Evolutionary conservation across 306 rosid genomes (phyloP).

Genomic region (Rubus idaeus): DNA sequence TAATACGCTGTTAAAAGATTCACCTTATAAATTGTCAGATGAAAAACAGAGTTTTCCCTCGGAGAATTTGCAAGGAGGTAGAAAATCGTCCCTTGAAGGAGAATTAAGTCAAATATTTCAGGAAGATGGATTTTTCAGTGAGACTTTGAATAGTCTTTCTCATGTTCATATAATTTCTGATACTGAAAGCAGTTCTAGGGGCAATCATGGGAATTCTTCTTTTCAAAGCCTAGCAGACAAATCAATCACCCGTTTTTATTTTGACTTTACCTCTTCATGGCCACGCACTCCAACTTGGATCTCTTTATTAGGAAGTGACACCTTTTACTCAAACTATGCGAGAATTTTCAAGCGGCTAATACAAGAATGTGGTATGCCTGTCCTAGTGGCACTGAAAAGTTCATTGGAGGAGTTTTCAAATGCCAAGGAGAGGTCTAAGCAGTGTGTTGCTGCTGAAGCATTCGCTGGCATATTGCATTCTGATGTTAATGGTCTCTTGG

Average conservation of each 20-base stretch:
- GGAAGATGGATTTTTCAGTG: conserved; percentile 90
- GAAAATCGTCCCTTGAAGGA: conserved; percentile 83
- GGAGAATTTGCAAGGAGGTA: conserved; percentile 46
- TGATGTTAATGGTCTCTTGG: conserved; percentile 77
- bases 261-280: conserved; percentile 96
- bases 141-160: conserved; percentile 91
- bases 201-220: conserved; percentile 74
- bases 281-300: conserved; percentile 99
- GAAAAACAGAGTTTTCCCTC: conserved; percentile 41
- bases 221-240: conserved; percentile 97
- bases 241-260: conserved; percentile 90
- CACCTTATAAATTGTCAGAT: conserved; percentile 79
- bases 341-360: conserved; percentile 89
- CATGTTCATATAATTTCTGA: conserved; percentile 89
- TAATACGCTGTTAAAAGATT: conserved; percentile 87
- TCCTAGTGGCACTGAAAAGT: conserved; percentile 65
- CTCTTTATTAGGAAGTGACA: conserved; percentile 74
- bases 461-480: conserved; percentile 94
- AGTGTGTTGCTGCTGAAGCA: conserved; percentile 98
- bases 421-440: conserved; percentile 98
- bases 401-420: conserved; percentile 75
- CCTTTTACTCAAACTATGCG: conserved; percentile 88
- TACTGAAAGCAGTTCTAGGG: conserved; percentile 68
- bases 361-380: conserved; percentile 95
- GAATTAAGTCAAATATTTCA: conserved; percentile 79